Conservation (phyloP, 495 filamentous ascomycete genomes). For the Lentithecium fluviatile region DNA sequence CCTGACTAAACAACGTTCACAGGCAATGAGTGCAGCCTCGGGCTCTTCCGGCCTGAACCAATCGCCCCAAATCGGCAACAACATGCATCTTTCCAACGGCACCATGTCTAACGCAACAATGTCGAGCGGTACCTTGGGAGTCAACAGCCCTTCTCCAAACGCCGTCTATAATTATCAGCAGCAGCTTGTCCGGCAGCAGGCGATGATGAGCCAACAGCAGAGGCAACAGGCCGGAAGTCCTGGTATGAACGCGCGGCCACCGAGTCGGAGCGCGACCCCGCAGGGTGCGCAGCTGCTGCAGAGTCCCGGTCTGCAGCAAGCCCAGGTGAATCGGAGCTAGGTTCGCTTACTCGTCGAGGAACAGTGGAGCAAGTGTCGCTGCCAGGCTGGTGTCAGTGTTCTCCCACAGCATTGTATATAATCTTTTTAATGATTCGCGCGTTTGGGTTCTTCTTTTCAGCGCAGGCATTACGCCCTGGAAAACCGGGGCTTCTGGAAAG, state of each 20-base stretch:
- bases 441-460: not conserved
- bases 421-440: not conserved
- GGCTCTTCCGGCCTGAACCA: constrained; percentile 32
- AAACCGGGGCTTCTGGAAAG: too few species aligned
- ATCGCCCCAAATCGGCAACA: constrained; percentile 24
- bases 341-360: not conserved
- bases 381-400: not conserved
- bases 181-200: constrained; percentile 29
- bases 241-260: constrained; percentile 11
- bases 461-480: too few species aligned
- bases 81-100: constrained; percentile 27
- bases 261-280: constrained; percentile 32
- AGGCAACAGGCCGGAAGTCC: constrained; percentile 26
- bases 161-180: constrained; percentile 29
- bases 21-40: constrained; percentile 44
- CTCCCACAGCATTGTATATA: not conserved
- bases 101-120: not conserved
- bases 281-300: constrained; percentile 25
- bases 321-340: constrained; percentile 19
- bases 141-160: constrained; percentile 23
- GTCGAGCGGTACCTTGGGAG: not conserved
- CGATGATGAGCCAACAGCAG: constrained; percentile 25
- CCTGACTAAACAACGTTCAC: constrained; percentile 31
- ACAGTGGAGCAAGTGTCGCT: not conserved
- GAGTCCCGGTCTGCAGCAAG: constrained; percentile 23